Conservation (phyloP, 2,329 filamentous ascomycete genomes). For the Intubia oerlemansii region DNA sequence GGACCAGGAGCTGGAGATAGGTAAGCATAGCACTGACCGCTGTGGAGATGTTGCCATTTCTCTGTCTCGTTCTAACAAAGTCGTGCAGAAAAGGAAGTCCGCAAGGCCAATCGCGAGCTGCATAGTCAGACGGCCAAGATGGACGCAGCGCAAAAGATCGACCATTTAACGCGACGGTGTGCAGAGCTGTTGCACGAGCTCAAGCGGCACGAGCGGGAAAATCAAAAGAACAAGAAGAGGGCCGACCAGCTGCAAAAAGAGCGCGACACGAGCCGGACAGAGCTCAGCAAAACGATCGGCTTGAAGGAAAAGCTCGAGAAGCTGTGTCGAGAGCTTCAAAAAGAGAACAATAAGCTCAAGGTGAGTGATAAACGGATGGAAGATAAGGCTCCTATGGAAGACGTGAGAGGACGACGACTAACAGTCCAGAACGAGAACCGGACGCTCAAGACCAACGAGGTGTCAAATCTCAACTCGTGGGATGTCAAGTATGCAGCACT, state of each 20-base stretch:
- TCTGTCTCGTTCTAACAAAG: no score
- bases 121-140: constrained; percentile 78
- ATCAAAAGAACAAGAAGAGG: constrained; percentile 87
- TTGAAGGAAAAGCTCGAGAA: constrained; percentile 97
- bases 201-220: constrained; percentile 87
- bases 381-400: no score
- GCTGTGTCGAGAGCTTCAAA: constrained; percentile 77
- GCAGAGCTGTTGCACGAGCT: constrained; percentile 83
- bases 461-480: constrained; percentile 60
- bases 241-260: constrained; percentile 92
- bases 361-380: constrained; percentile 20
- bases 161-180: constrained; percentile 75
- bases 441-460: constrained; percentile 68
- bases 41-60: no score
- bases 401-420: no score
- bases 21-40: constrained; percentile 21
- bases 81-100: constrained; percentile 87
- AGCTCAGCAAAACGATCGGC: constrained; percentile 72
- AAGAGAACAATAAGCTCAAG: constrained; percentile 97
- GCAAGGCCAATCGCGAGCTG: constrained; percentile 80
- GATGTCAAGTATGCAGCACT: constrained; percentile 69
- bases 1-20: constrained; percentile 89
- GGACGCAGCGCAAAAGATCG: constrained; percentile 78
- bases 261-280: constrained; percentile 71
- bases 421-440: constrained; percentile 63